These are phyloP conservation scores for Yamadazyma diospyri DNA, from an alignment of 1,139 yeast genomes.

Conservation along the genomic window DNA sequence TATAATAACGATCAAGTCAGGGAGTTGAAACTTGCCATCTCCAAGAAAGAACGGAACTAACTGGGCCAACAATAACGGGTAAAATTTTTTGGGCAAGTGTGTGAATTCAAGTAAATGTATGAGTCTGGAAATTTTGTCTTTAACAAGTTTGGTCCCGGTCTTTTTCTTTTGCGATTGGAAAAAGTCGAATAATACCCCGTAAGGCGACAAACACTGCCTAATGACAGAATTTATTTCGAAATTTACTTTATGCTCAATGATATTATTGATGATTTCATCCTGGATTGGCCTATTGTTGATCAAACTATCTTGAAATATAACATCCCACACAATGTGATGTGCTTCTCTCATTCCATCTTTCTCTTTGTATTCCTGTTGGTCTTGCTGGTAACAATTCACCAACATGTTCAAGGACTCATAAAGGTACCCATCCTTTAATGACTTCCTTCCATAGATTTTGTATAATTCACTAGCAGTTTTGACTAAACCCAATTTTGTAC, in stretches of 20 bases:
- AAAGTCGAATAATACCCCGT: constrained; percentile 60
- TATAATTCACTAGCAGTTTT: constrained; percentile 52
- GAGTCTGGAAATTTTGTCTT: constrained; percentile 29
- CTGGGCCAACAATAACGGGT: constrained; percentile 49
- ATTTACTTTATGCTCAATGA: constrained; percentile 40
- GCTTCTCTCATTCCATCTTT: constrained; percentile 34
- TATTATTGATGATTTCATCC: constrained; percentile 53
- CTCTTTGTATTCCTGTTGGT: constrained; percentile 16
- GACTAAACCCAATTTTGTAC: constrained; percentile 43
- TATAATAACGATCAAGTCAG: constrained; percentile 46
- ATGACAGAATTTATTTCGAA: constrained; percentile 51
- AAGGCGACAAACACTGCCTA: constrained; percentile 68
- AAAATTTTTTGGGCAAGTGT: constrained; percentile 59
- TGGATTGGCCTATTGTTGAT: constrained; percentile 50
- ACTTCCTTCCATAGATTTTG: constrained; percentile 37
- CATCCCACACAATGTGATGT: constrained; percentile 43
- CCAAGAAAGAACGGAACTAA: constrained; percentile 40
- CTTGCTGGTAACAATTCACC: constrained; percentile 59
- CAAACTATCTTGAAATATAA: constrained; percentile 58
- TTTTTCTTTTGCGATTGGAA: constrained; percentile 31
- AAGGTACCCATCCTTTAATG: constrained; percentile 40
- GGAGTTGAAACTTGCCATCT: constrained; percentile 27
- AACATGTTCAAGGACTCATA: constrained; percentile 68
- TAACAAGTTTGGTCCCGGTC: constrained; percentile 19
- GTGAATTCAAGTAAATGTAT: constrained; percentile 59